Conservation (phyloP, 1,139 yeast genomes). For the Blastobotrys malaysiensis region DNA sequence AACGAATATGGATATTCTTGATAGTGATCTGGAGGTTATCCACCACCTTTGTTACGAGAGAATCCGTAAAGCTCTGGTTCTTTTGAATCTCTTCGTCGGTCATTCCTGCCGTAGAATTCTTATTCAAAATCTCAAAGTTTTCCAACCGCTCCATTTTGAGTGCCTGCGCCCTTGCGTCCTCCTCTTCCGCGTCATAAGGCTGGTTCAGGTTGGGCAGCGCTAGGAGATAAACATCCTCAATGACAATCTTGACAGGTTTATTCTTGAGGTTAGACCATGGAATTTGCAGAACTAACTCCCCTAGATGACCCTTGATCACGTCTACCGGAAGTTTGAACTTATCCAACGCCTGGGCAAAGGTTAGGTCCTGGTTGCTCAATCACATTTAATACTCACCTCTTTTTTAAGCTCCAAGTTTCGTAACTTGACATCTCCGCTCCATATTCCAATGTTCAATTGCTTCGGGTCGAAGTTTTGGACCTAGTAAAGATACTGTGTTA, state of each 20-base stretch:
- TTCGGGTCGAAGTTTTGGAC: slow-evolving; percentile 94
- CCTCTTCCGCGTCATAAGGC: slow-evolving; percentile 58
- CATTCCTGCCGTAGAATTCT: slow-evolving; percentile 30
- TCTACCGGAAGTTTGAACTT: slow-evolving; percentile 79
- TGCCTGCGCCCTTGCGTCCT: slow-evolving; percentile 54
- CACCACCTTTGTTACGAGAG: slow-evolving; percentile 79
- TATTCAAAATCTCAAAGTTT: slow-evolving; percentile 55
- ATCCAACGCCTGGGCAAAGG: slow-evolving; percentile 59
- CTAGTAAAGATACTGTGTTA: slow-evolving; percentile 28
- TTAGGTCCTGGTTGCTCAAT: too few relatives aligned
- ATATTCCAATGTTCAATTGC: slow-evolving; percentile 89
- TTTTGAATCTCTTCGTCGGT: slow-evolving; percentile 43
- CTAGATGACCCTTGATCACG: slow-evolving; percentile 87
- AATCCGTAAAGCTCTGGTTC: slow-evolving; percentile 80
- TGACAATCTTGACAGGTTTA: slow-evolving; percentile 85
- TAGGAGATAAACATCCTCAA: slow-evolving; percentile 79
- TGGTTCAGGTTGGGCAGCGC: slow-evolving; percentile 64
- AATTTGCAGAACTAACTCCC: slow-evolving; percentile 81
- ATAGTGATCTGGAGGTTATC: slow-evolving; percentile 94
- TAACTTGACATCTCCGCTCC: slow-evolving; percentile 96
- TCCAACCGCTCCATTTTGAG: slow-evolving; percentile 64
- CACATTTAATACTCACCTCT: slow-evolving; percentile 40
- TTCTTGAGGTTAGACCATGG: slow-evolving; percentile 96
- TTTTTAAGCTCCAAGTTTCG: slow-evolving; percentile 69
- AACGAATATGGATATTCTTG: slow-evolving; percentile 83